Evolutionary conservation across 202 grass and related monocot genomes (phyloP), one percentile per base, ranked within the genome.

Genomic region (Panicum hallii): DNA sequence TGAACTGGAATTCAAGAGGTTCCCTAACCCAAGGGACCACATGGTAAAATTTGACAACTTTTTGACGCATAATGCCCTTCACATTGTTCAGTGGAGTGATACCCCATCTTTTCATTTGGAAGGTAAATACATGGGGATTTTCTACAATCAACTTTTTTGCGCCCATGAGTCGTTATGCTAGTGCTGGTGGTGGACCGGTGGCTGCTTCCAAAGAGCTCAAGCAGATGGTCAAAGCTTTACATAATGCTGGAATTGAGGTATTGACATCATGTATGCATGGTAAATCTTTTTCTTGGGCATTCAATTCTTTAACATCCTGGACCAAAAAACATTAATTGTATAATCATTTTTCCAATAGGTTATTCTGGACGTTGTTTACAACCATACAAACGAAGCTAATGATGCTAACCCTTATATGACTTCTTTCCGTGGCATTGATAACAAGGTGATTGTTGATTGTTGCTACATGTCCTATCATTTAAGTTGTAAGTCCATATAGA

Each of bases 121-220:
- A 99, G 97, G 86, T 99, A 63, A 99, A 99, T 88, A 99, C 97
- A 69, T 99, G 97, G 97, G 97, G 93, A 30, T 99, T 97, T 81
- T 99, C 97, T 48, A 99, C 97, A n/a, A 32, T 99, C 11, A 99
- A 99, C 68, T 94, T 99, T 92, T 99, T 99, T 91, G 91, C 97
- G 22, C 93, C 93, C 14, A 99, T 99, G 97, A 94, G 88, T 77
- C 97, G 93, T 68, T 99, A 99, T 94, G 97, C 97, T 76, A 97
- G 97, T 90, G 69, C 90, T 26, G 90, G 93, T 84, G 91, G 93
- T 91, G 97, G 97, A 72, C 91, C 97, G 78, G 63, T 91, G 56
- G 87, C 54, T 94, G 93, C 97, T 89, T 94, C 93, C 75, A 72
- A 81, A 79, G 93, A 99, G 63, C 89, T 99, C 80, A 99, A 99